phyloP scores from a whole-genome alignment of 1,284 basidiomycete species.

The Ganoderma leucocontextum region DNA sequence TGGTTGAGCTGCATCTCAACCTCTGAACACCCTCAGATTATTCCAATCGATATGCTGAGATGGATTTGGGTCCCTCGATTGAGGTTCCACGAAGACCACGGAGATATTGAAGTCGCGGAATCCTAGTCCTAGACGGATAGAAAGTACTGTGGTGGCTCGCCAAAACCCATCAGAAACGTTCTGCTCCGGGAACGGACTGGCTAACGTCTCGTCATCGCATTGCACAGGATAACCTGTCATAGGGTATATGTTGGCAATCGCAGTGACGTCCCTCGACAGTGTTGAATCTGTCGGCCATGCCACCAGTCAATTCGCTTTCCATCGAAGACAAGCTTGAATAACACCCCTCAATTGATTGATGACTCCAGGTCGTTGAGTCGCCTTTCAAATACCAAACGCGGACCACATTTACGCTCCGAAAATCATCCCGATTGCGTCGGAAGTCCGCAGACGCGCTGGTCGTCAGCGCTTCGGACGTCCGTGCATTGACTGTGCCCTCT shows the following conservation, averaged over 20 bases:
- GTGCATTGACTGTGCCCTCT: background rate
- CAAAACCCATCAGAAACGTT: background rate
- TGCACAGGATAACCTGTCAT: background rate
- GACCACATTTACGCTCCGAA: background rate
- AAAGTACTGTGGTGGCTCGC: background rate
- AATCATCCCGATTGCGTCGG: background rate
- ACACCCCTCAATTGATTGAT: too few species aligned
- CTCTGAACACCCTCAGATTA: background rate
- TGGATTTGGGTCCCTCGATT: background rate
- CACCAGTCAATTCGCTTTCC: background rate
- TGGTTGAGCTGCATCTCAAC: background rate
- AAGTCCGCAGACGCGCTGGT: conserved; percentile 2
- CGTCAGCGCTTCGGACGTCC: background rate
- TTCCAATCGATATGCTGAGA: background rate
- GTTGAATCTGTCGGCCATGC: background rate
- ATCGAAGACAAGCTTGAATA: background rate
- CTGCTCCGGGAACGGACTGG: background rate
- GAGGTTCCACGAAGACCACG: background rate
- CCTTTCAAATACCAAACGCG: background rate
- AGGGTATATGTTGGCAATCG: background rate
- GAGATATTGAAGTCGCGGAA: background rate
- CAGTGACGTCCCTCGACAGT: background rate
- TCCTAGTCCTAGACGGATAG: background rate
- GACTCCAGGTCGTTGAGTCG: background rate
- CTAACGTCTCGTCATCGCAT: background rate